These are phyloP conservation scores for Alternaria angustiovoidea DNA, from an alignment of 2,329 filamentous ascomycete species.

Conservation along the genomic window DNA sequence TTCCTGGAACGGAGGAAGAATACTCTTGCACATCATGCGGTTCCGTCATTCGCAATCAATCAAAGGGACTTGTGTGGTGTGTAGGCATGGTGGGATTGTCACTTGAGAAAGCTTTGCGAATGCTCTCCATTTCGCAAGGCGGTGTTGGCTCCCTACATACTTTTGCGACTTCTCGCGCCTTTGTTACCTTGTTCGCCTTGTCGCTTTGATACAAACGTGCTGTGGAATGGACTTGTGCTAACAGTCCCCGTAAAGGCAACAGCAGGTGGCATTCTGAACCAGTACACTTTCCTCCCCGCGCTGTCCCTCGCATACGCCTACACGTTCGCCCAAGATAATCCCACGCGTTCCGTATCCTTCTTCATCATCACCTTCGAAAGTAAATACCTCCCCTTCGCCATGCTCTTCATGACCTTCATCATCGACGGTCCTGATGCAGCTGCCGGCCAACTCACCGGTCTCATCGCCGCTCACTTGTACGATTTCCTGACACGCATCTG, in stretches of 20 bases:
- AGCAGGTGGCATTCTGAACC: constrained; percentile 62
- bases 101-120: constrained; percentile 63
- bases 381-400: constrained; percentile 80
- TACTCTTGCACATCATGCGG: constrained; percentile 59
- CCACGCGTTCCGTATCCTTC: constrained; percentile 77
- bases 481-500: constrained; percentile 90
- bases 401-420: constrained; percentile 78
- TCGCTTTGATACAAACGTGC: background rate
- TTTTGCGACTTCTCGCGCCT: constrained; percentile 1
- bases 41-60: constrained; percentile 62
- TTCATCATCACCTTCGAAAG: constrained; percentile 85
- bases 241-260: constrained; percentile 56
- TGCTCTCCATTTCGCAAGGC: constrained; percentile 62
- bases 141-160: constrained; percentile 73
- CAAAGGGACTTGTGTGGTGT: constrained; percentile 55
- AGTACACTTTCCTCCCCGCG: constrained; percentile 61
- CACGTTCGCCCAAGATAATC: constrained; percentile 85
- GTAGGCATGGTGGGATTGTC: constrained; percentile 61
- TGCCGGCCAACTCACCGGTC: constrained; percentile 74
- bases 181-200: constrained; percentile 6
- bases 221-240: constrained; percentile 33
- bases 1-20: constrained; percentile 65
- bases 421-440: constrained; percentile 67
- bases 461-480: constrained; percentile 86
- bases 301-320: constrained; percentile 84